Base-by-base conservation (phyloP, 192 early-diverging fungal genomes). In the Helicostylum pulchrum region DNA sequence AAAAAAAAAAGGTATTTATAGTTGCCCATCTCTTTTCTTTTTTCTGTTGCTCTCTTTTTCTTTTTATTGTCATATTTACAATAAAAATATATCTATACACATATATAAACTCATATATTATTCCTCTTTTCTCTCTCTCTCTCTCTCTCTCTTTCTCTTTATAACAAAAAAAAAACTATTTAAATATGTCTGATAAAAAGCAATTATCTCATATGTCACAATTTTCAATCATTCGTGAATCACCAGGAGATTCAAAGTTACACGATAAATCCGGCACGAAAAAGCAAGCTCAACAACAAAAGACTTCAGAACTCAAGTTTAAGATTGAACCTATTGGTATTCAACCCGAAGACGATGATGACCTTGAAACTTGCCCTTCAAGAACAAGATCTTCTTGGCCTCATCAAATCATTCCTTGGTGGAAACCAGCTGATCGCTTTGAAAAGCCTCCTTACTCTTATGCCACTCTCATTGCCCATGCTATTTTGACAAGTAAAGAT, bases 401-500 rank as follows among this genome's bases (percentile, higher is more conserved):
- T 12, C 32, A 26, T 34, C 26, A 43, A n/a, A 69, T 69, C 42
- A 39, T 61, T 12, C 48, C 67, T 17, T 69, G 67, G 67, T 72
- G 70, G 70, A 65, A 66, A 32, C 58, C 70, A 12, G 19, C 49
- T 42, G 43, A 60, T 46, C 55, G 44, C 14, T 39, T 32, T 30
- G 71, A 73, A 36, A 73, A 73, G 31, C 93, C 94, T n/a, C 78
- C 90, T 15, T 85, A 89, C 54, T 89, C 91, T 8, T 96, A 96
- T 73, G 89, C 90, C 3, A 86, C 80, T 17, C 68, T 96, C 3
- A 92, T 96, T 34, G 83, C 87, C 0, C 84, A 94, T 45, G 94
- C 90, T 4, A 91, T 96, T 58, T 39, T 87, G 4, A 72, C 78
- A n/a, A 79, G 79, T 11, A 70, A 81, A 11, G 71, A 79, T 51